Percentiles rank a stretch among this genome's conserved stretches.
Evolutionary conservation across 768 basidiomycete species (phyloP).

Genomic region (Tulasnella sp.): DNA sequence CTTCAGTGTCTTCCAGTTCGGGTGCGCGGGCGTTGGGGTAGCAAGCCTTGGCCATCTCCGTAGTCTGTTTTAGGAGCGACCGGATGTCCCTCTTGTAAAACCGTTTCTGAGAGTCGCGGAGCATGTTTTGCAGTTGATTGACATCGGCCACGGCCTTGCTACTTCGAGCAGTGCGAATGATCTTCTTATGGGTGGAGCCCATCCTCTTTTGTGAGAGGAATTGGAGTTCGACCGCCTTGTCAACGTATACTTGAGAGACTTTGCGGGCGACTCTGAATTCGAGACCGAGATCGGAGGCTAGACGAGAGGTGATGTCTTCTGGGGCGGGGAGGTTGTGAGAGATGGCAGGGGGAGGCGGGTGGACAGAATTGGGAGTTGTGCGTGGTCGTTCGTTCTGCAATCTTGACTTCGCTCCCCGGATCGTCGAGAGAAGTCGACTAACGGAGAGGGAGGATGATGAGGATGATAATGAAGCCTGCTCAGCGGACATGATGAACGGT

Average conservation of each 20-base stretch:
- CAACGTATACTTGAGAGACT: constrained; percentile 16
- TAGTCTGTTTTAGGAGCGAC: constrained; percentile 19
- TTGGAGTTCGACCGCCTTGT: constrained; percentile 21
- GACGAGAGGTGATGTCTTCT: constrained; percentile 23
- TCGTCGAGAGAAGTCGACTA: not conserved
- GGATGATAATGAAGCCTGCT: not conserved
- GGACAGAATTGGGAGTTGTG: not conserved
- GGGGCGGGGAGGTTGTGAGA: constrained; percentile 15
- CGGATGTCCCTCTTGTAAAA: constrained; percentile 20
- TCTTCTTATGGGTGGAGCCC: not conserved
- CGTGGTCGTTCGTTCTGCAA: constrained; percentile 3
- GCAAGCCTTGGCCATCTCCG: not conserved
- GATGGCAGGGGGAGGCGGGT: constrained; percentile 12
- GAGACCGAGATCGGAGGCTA: not conserved
- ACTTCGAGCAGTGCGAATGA: not conserved
- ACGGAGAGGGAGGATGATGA: not conserved
- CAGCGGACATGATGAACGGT: constrained; percentile 8
- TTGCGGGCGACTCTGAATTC: constrained; percentile 14
- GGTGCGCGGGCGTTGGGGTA: not conserved
- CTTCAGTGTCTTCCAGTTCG: constrained; percentile 7
- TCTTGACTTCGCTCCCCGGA: not conserved
- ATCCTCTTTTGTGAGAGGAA: constrained; percentile 15
- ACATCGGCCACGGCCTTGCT: not conserved
- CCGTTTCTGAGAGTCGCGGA: constrained; percentile 18
- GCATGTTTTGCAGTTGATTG: constrained; percentile 16